Conservation (phyloP, 106 monocot species). For the Gastrodia elata region DNA sequence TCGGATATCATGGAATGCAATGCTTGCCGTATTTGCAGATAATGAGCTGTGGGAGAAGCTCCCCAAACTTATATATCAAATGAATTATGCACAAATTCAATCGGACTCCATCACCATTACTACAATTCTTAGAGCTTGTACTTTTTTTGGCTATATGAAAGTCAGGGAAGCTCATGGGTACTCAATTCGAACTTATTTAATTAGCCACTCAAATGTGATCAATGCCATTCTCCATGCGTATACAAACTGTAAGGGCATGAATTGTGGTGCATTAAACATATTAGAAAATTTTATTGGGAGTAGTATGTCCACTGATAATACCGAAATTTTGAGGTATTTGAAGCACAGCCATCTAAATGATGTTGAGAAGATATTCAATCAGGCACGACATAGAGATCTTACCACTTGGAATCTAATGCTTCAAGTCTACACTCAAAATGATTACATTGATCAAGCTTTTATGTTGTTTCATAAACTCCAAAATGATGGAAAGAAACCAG, state of each 20-base stretch:
- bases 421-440: constrained; percentile 35
- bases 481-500: constrained; percentile 22
- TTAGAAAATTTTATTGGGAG: constrained; percentile 21
- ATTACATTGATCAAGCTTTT: constrained; percentile 22
- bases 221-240: constrained; percentile 54
- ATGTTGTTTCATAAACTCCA: constrained; percentile 31
- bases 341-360: constrained; percentile 33
- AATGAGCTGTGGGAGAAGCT: constrained; percentile 26
- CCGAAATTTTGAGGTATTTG: constrained; percentile 48
- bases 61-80: constrained; percentile 23
- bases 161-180: constrained; percentile 54
- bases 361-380: constrained; percentile 34
- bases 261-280: constrained; percentile 19
- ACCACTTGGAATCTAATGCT: constrained; percentile 59
- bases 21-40: constrained; percentile 41
- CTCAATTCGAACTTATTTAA: constrained; percentile 30
- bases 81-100: constrained; percentile 19
- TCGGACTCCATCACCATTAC: constrained; percentile 47
- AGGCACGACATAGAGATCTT: constrained; percentile 38
- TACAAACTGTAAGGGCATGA: constrained; percentile 27
- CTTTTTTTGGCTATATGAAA: constrained; percentile 19
- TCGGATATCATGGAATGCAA: constrained; percentile 67
- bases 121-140: constrained; percentile 38
- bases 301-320: constrained; percentile 42
- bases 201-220: constrained; percentile 18